A percentile compares a stretch with the other conserved stretches of the same genome.
These are phyloP conservation scores for Candida parachauliodes DNA, from an alignment of 805 yeast species.

Conservation along the genomic window DNA sequence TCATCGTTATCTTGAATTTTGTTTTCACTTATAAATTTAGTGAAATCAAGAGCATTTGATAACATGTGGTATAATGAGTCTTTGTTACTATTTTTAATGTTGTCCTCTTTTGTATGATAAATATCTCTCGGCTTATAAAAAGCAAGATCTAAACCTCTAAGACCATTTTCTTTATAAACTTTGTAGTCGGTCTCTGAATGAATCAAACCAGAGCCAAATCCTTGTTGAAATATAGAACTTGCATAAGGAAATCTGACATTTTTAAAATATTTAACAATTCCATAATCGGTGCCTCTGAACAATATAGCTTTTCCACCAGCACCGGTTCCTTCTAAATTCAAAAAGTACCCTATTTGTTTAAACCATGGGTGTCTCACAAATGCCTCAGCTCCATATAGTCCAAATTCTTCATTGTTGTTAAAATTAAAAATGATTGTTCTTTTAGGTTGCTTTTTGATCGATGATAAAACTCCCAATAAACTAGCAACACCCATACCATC, in stretches of 20 bases:
- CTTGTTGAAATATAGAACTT: conserved; percentile 78
- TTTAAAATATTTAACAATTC: conserved; percentile 56
- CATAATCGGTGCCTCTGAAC: conserved; percentile 79
- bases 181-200: conserved; percentile 84
- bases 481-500: conserved; percentile 89
- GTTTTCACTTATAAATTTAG: conserved; percentile 36
- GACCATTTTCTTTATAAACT: conserved; percentile 61
- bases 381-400: conserved; percentile 74
- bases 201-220: conserved; percentile 68
- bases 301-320: conserved; percentile 82
- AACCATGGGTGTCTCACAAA: conserved; percentile 76
- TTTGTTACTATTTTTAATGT: conserved; percentile 57
- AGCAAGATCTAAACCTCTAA: conserved; percentile 87
- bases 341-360: conserved; percentile 54
- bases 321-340: conserved; percentile 91
- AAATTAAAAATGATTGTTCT: conserved; percentile 79
- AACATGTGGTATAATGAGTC: conserved; percentile 86
- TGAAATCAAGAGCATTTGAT: conserved; percentile 61
- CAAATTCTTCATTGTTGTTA: conserved; percentile 88
- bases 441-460: conserved; percentile 51
- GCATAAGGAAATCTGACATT: conserved; percentile 70
- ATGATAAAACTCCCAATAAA: conserved; percentile 63
- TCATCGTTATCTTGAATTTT: conserved; percentile 29
- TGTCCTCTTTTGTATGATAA: conserved; percentile 78
- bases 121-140: conserved; percentile 80